phyloP scores from a whole-genome alignment of 441 rosid species.

The Erodium moschatum region DNA sequence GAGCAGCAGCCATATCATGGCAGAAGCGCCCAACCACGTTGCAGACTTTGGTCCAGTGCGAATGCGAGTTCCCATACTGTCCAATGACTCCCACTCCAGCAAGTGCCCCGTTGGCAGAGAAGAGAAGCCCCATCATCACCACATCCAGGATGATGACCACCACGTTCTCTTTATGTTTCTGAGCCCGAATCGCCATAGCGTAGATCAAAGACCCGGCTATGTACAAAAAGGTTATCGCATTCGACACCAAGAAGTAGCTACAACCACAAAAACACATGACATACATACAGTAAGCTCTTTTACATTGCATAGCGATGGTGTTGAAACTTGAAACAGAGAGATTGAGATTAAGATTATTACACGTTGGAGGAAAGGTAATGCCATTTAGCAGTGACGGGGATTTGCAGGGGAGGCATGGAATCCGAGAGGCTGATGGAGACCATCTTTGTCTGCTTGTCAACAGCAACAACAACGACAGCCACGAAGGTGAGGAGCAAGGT shows the following conservation, averaged over 20 bases:
- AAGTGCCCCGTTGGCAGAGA: constrained; percentile 36
- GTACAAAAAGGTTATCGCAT: constrained; percentile 51
- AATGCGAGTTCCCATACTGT: constrained; percentile 31
- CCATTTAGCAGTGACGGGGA: constrained; percentile 2
- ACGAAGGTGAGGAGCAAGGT: not conserved
- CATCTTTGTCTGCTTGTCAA: not conserved
- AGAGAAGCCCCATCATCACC: constrained; percentile 26
- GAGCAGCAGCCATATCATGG: constrained; percentile 23
- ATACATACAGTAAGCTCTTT: not conserved
- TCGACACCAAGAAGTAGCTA: constrained; percentile 51
- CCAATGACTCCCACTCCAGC: constrained; percentile 29
- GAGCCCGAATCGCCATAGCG: constrained; percentile 10
- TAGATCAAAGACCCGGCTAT: constrained; percentile 40
- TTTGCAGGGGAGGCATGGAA: not conserved
- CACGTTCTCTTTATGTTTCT: constrained; percentile 26
- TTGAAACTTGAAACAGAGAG: no score
- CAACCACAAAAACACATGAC: not conserved
- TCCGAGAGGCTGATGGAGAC: not conserved
- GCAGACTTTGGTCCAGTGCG: constrained; percentile 30
- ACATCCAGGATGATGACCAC: constrained; percentile 25
- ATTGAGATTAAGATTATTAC: not conserved
- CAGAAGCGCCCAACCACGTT: constrained; percentile 26
- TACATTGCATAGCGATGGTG: not conserved
- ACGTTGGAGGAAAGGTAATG: not conserved
- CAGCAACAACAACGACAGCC: not conserved